These are phyloP conservation scores for Tephrocybe rancida DNA, from an alignment of 768 basidiomycete genomes.

Conservation along the genomic window DNA sequence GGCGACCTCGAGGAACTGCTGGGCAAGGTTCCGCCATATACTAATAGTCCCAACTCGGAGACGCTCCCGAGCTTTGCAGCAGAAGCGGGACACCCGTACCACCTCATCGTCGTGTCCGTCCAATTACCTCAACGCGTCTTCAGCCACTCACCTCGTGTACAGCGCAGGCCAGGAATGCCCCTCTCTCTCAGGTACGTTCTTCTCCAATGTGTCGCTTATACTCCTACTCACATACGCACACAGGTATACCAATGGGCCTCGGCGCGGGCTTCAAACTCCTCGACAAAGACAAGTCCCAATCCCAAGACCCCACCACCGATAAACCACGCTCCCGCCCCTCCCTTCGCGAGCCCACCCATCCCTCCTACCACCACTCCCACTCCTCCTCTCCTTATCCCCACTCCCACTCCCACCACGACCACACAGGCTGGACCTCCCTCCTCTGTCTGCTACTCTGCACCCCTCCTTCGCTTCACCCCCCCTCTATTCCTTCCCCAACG, in stretches of 20 bases:
- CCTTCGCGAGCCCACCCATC: slow-evolving; percentile 29
- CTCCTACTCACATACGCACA: neutral
- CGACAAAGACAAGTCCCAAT: slow-evolving; percentile 47
- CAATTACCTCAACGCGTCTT: neutral
- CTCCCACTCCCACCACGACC: slow-evolving; percentile 32
- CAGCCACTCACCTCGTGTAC: slow-evolving; percentile 14
- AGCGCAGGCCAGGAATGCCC: slow-evolving; percentile 80
- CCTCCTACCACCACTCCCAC: slow-evolving; percentile 30
- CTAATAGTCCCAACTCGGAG: slow-evolving; percentile 25
- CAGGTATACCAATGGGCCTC: slow-evolving; percentile 78
- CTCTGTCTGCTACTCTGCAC: slow-evolving; percentile 63
- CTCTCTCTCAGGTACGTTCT: slow-evolving; percentile 61
- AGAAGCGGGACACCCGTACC: slow-evolving; percentile 68
- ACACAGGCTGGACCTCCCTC: slow-evolving; percentile 71
- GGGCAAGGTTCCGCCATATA: slow-evolving; percentile 57
- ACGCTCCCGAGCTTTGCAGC: slow-evolving; percentile 49
- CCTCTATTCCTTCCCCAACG: slow-evolving; percentile 26
- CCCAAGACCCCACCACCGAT: slow-evolving; percentile 34
- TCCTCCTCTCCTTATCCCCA: slow-evolving; percentile 36
- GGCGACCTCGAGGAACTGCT: slow-evolving; percentile 75
- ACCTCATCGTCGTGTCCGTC: slow-evolving; percentile 76
- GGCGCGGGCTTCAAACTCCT: slow-evolving; percentile 78
- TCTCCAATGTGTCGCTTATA: neutral
- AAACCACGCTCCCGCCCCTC: slow-evolving; percentile 34
- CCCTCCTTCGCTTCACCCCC: slow-evolving; percentile 28